Evolutionary conservation across 1,284 basidiomycete species (phyloP).

Genomic region (Sanghuangporus baumii): DNA sequence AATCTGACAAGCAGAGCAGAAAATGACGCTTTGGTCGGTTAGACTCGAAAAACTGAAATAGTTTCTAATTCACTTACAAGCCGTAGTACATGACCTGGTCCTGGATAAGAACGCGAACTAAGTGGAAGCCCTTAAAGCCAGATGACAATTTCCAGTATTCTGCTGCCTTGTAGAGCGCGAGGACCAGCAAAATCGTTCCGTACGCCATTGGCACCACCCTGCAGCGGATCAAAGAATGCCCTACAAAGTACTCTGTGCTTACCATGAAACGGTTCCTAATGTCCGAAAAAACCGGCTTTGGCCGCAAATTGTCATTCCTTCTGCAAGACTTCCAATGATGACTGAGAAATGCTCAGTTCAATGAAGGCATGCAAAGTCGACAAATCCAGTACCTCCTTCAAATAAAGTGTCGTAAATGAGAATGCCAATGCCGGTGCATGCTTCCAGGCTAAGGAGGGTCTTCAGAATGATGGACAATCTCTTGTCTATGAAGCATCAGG

Average conservation of each 20-base stretch:
- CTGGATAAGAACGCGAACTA: conserved; percentile 1
- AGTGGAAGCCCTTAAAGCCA: neutral
- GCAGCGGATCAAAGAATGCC: neutral
- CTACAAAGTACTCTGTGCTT: neutral
- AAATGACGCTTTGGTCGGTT: neutral
- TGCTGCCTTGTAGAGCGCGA: conserved; percentile 2
- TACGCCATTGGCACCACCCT: conserved; percentile 4
- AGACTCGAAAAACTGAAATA: too few species aligned
- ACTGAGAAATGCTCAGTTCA: neutral
- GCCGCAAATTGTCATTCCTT: neutral
- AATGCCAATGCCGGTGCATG: neutral
- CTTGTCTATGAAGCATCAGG: neutral
- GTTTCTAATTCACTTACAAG: neutral
- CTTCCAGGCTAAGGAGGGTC: neutral
- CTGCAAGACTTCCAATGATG: neutral
- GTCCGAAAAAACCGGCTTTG: too few species aligned
- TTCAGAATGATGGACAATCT: neutral
- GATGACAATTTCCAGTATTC: neutral
- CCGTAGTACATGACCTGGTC: conserved; percentile 6
- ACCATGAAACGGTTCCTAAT: neutral
- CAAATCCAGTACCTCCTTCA: neutral
- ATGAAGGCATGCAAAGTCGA: neutral
- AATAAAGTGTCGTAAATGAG: neutral
- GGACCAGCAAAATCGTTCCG: neutral
- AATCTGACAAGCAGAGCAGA: neutral